Evolutionary conservation across 495 filamentous ascomycete genomes (phyloP), one percentile per base, ranked within the genome.

Genomic region (Letharia lupina): DNA sequence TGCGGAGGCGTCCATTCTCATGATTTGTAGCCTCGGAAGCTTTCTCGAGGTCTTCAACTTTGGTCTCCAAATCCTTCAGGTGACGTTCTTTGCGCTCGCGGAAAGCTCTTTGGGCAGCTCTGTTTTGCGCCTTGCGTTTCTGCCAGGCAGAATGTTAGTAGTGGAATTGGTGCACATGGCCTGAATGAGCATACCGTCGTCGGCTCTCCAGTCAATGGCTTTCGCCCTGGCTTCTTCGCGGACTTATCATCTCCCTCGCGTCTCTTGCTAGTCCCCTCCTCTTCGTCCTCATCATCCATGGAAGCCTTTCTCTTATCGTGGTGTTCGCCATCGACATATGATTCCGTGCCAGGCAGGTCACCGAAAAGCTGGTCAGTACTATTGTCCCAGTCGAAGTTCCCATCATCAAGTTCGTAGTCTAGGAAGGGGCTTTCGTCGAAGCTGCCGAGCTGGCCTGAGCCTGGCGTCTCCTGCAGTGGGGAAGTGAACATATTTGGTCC

Each of bases 61-160:
- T 97, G 60, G 87, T 90, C 75, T 99, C 94, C 37, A 99, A 80
- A 72, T 99, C 95, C 74, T 93, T 96, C 54, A 99, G 73, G 72
- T 99, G 94, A 77, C 91, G 96, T 77, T 99, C 94, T 78, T 99
- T 99, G 59, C 94, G 90, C 74, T 99, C 94, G 35, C 94, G 84
- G 84, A 99, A 99, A 10, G 94, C 94, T 52, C 94, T 85, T 77
- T 99, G 94, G 39, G 94, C 94, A 2, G 95, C 94, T 65, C 94
- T 88, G 70, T 99, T 99, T 73, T 99, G 94, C 15, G 95, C 94
- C 78, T 99, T 99, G 69, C 94, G 90, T 80, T 99, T 99, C 93
- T 97, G 70, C 45, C 66, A 65, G 35, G 10, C 3, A n/a, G 60
- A 13, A 39, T 45, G 76, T 89, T 75, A 87, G 83, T 73, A 57